Evolutionary conservation across 2,329 filamentous ascomycete genomes (phyloP), one percentile per base, ranked within the genome.

Genomic region (Sarocladium oryzae): DNA sequence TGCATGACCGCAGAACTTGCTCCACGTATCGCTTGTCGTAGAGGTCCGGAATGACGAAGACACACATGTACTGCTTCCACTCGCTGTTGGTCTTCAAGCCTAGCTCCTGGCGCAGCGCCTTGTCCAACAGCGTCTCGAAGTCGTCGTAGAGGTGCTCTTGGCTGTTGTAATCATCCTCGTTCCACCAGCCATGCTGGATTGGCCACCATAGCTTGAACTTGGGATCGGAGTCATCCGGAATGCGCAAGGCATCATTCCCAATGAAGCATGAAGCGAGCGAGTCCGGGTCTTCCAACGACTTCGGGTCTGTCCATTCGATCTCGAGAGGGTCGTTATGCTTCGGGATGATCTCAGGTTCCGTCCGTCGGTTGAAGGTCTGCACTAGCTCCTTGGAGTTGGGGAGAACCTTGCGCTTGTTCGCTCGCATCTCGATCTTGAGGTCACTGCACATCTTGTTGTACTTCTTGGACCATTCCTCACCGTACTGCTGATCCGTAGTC

Each of bases 341-440:
- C 4, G 88, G 85, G 54, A 99, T 97, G 46, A 86, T 80, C 58
- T 97, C 93, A 6, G 89, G 85, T 30, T 87, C 83, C 1, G 84
- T 88, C 45, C 89, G 81, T 50, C 88, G 82, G 68, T 99, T 99
- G 76, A 88, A 97, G 63, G 96, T 97, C 57, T 91, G 83, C 1
- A 96, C 92, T 53, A 96, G 76, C 63, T 99, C 93, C 67, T 96
- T 95, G 0, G 91, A 96, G 65, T 97, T 97, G n/a, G 93, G 93
- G 48, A 97, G 72, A 15, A 96, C 91, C 65, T 95, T 88, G 63
- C 89, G 85, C 76, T 97, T 97, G 70, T 96, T 96, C 58, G 84
- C 81, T 55, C 92, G 85, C 88, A 97, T 95, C 49, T 89, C 87
- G 2, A 85, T 73, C 69, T 95, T 96, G 55, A 99, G 81, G 40